Percentiles rank a stretch among this genome's conserved stretches.
Evolutionary conservation across 176 grass and related monocot species (phyloP).

Genomic region (Phyllostachys edulis): DNA sequence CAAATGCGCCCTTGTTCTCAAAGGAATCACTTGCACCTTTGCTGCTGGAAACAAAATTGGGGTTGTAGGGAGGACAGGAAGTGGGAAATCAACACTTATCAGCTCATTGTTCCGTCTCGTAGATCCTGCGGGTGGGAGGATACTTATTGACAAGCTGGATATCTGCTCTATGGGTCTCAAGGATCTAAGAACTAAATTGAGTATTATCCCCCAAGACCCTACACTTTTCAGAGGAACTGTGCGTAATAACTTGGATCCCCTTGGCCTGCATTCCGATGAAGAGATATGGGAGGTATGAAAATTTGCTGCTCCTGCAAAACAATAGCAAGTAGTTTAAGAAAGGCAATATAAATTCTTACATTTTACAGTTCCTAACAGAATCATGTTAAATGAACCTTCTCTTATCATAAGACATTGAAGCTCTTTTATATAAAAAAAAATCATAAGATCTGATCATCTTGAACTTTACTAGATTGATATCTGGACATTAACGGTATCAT

Average conservation of each 20-base stretch:
- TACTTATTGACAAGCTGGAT: constrained; percentile 82
- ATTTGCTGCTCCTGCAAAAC: background rate
- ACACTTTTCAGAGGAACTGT: constrained; percentile 93
- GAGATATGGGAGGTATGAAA: constrained; percentile 95
- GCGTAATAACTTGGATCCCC: constrained; percentile 84
- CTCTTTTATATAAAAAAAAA: no score
- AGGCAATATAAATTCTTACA: background rate
- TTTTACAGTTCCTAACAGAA: constrained; percentile 20
- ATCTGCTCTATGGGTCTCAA: constrained; percentile 87
- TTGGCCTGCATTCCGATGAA: constrained; percentile 70
- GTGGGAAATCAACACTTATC: constrained; percentile 90
- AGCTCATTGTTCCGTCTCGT: constrained; percentile 86
- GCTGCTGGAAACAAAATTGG: constrained; percentile 75
- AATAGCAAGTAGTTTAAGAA: background rate
- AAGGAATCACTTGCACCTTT: constrained; percentile 89
- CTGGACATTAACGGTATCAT: no score
- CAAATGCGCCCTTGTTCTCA: constrained; percentile 82
- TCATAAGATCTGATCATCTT: no score
- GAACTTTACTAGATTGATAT: no score
- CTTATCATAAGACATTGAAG: no score
- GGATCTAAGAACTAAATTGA: constrained; percentile 93
- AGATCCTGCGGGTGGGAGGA: constrained; percentile 69
- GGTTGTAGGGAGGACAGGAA: constrained; percentile 88
- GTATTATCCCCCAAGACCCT: constrained; percentile 94
- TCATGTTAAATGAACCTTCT: background rate